phyloP scores from a whole-genome alignment of 305 asterid species.

The Solanum chacoense region DNA sequence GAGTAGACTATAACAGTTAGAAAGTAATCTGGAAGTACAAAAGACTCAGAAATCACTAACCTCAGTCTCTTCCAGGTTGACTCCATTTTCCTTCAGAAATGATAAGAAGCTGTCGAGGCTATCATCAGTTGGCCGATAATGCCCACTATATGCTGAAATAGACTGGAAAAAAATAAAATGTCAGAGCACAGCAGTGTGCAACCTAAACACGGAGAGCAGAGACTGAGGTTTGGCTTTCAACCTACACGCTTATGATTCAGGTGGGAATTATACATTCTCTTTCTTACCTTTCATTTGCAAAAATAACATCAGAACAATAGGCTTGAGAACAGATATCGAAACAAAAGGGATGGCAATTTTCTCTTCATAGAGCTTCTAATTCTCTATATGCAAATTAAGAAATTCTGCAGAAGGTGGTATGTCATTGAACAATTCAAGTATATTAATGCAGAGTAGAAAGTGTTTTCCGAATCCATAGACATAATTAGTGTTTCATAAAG shows the following conservation, averaged over 20 bases:
- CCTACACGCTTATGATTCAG: not conserved
- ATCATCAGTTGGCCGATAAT: slow-evolving; percentile 85
- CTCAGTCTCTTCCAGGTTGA: slow-evolving; percentile 47
- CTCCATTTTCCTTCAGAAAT: slow-evolving; percentile 62
- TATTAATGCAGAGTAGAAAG: not conserved
- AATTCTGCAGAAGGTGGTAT: not conserved
- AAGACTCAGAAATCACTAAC: slow-evolving; percentile 18
- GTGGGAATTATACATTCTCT: not conserved
- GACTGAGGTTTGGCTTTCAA: not conserved
- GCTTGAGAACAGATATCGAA: not conserved
- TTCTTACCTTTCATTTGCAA: not conserved
- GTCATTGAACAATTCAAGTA: not conserved
- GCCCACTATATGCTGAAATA: slow-evolving; percentile 83
- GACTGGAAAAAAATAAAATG: slow-evolving; percentile 16
- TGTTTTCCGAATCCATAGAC: not conserved
- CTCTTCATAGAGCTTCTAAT: not conserved
- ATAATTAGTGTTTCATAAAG: not conserved
- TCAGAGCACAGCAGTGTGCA: not conserved
- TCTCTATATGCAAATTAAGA: not conserved
- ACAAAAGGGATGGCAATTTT: not conserved
- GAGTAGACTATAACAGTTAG: not conserved
- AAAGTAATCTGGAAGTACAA: not conserved
- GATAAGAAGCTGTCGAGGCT: slow-evolving; percentile 49
- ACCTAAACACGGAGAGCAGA: not conserved
- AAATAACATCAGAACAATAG: not conserved